Conservation (phyloP, 202 grass and related monocot genomes). For the Carex arenaria region DNA sequence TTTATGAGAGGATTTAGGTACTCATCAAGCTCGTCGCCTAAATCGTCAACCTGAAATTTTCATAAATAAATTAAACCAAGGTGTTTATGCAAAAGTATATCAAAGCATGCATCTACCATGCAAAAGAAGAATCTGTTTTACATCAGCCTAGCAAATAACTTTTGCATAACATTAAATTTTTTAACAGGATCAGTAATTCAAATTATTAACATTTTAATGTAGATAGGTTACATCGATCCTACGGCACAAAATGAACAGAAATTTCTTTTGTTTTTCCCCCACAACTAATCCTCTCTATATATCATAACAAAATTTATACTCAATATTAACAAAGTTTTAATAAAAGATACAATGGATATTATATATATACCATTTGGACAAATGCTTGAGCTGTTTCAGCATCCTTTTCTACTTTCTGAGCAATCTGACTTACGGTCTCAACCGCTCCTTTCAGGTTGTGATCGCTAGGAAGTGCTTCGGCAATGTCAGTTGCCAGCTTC, state of each 20-base stretch:
- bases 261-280: too few relatives aligned
- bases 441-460: constrained; percentile 34
- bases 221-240: too few relatives aligned
- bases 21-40: constrained; percentile 45
- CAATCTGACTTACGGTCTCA: constrained; percentile 45
- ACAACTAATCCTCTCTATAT: too few relatives aligned
- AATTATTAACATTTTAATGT: too few relatives aligned
- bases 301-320: too few relatives aligned
- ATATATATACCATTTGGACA: constrained; percentile 28
- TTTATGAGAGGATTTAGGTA: constrained; percentile 43
- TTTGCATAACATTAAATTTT: not conserved
- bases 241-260: too few relatives aligned
- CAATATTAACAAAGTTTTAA: not conserved
- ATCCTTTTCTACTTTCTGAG: constrained; percentile 54
- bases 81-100: not conserved
- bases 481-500: constrained; percentile 47
- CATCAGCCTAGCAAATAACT: not conserved
- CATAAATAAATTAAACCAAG: not conserved
- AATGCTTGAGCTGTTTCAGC: constrained; percentile 51
- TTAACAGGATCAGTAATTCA: not conserved
- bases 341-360: not conserved
- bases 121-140: not conserved
- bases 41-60: constrained; percentile 41
- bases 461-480: constrained; percentile 36
- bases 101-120: not conserved